A percentile compares a stretch with the other conserved stretches of the same genome.
Conservation (phyloP, 2,329 filamentous ascomycete genomes). For the Paraphoma sp. region DNA sequence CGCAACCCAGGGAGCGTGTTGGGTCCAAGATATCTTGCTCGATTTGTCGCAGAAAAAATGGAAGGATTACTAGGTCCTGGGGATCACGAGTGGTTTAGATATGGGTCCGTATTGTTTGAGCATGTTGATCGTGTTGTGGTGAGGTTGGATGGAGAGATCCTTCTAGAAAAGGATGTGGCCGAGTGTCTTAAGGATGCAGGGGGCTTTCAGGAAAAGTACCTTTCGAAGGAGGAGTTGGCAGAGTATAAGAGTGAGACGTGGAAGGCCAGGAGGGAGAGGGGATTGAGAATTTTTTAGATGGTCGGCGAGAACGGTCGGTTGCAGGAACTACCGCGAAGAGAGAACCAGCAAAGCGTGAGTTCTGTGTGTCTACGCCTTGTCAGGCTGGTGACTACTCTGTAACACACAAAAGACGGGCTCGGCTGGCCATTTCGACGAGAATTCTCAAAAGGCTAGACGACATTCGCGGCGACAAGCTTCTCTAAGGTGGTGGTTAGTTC, state of each 20-base stretch:
- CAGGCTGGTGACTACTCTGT: too few species aligned
- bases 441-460: too few species aligned
- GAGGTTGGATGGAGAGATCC: slow-evolving; percentile 6
- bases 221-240: background rate
- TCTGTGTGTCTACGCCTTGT: too few species aligned
- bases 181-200: background rate
- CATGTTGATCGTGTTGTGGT: slow-evolving; percentile 14
- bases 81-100: background rate
- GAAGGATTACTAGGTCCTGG: background rate
- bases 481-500: too few species aligned
- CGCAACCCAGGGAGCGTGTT: background rate
- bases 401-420: too few species aligned
- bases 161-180: slow-evolving; percentile 10
- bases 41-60: slow-evolving; percentile 6
- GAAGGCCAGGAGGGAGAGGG: background rate
- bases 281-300: background rate
- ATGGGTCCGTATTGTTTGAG: slow-evolving; percentile 15
- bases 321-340: background rate
- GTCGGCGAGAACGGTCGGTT: background rate
- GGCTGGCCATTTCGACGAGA: too few species aligned
- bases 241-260: background rate
- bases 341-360: background rate
- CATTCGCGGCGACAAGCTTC: too few species aligned
- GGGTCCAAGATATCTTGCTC: slow-evolving; percentile 8
- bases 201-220: background rate